These are phyloP conservation scores for Axilococcus clingmanii DNA, from an alignment of 139 green algal genomes.

Conservation along the genomic window DNA sequence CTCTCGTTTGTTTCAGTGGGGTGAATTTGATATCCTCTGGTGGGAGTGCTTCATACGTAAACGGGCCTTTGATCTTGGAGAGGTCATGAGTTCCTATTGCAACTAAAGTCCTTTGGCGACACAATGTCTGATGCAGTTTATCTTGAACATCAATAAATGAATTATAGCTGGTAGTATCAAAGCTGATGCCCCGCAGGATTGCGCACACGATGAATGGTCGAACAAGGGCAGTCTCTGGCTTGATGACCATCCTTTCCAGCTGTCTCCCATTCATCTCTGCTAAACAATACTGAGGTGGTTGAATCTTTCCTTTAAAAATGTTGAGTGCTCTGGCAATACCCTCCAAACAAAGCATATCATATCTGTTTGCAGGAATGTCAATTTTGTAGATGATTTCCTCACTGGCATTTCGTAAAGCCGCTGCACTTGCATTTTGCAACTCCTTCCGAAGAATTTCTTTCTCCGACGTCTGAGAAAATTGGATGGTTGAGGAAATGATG, in stretches of 20 bases:
- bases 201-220: constrained; percentile 92
- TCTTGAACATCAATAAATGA: constrained; percentile 99
- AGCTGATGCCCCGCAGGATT: constrained; percentile 78
- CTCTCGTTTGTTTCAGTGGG: constrained; percentile 88
- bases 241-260: constrained; percentile 58
- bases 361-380: constrained; percentile 98
- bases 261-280: constrained; percentile 54
- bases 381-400: constrained; percentile 98
- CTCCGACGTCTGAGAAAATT: constrained; percentile 66
- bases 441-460: constrained; percentile 89
- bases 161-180: constrained; percentile 78
- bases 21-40: constrained; percentile 90
- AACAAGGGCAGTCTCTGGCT: constrained; percentile 85
- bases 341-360: constrained; percentile 99
- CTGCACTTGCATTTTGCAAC: constrained; percentile 16
- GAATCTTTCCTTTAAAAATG: constrained; percentile 75
- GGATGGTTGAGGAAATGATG: no score
- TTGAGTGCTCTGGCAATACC: constrained; percentile 92
- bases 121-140: constrained; percentile 99
- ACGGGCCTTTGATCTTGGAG: constrained; percentile 72
- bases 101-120: constrained; percentile 87
- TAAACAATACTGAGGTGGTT: constrained; percentile 60
- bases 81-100: constrained; percentile 99
- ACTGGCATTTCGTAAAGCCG: constrained; percentile 24
- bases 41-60: constrained; percentile 95